Percentiles rank a stretch among this genome's conserved stretches.
Conservation (phyloP, 176 grass and related monocot species). For the Aegilops longissima region DNA sequence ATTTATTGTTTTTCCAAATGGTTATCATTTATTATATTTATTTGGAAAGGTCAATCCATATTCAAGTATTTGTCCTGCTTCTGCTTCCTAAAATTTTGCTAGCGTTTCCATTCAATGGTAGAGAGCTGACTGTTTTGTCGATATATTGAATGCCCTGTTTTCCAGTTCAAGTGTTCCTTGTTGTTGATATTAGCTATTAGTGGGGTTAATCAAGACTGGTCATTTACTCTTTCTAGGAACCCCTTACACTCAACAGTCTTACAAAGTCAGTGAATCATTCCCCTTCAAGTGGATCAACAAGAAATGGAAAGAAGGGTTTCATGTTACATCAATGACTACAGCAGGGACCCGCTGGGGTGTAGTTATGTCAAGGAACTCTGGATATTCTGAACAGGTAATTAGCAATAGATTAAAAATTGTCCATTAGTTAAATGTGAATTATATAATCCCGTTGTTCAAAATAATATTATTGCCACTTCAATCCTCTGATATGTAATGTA, state of each 20-base stretch:
- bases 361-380: constrained; percentile 97
- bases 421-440: constrained; percentile 15
- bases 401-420: neutral
- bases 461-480: constrained; percentile 18
- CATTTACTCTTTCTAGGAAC: constrained; percentile 60
- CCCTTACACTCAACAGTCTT: constrained; percentile 95
- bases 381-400: constrained; percentile 90
- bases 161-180: neutral
- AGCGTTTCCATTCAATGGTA: neutral
- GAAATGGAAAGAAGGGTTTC: constrained; percentile 99
- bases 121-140: neutral
- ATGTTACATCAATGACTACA: constrained; percentile 99
- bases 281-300: constrained; percentile 99
- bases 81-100: neutral
- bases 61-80: constrained; percentile 17
- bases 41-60: neutral
- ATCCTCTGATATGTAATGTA: constrained; percentile 35
- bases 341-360: constrained; percentile 96
- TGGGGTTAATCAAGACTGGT: neutral
- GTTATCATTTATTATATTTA: neutral
- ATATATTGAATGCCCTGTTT: constrained; percentile 1
- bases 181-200: neutral
- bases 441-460: neutral
- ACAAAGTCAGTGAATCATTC: constrained; percentile 99
- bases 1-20: constrained; percentile 3